A percentile compares a stretch with the other conserved stretches of the same genome.
These are phyloP conservation scores for Oehlia diaphana DNA, from an alignment of 192 early-diverging fungal genomes.

Conservation along the genomic window DNA sequence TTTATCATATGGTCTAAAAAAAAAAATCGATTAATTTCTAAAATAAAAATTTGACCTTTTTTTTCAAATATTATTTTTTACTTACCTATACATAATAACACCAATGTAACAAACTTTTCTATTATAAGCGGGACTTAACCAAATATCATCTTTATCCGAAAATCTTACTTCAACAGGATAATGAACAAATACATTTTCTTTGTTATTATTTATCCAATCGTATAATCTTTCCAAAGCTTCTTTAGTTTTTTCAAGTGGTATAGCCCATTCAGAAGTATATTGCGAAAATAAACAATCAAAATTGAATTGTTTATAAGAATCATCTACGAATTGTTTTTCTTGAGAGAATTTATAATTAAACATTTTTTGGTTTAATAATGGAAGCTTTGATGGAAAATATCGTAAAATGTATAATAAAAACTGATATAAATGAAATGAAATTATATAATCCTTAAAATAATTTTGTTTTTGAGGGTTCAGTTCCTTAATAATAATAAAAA, in stretches of 20 bases:
- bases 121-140: slow-evolving; percentile 69
- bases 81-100: slow-evolving; percentile 68
- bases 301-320: slow-evolving; percentile 66
- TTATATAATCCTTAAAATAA: slow-evolving; percentile 31
- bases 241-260: slow-evolving; percentile 57
- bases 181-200: slow-evolving; percentile 47
- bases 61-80: no score
- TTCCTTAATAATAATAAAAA: not conserved
- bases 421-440: slow-evolving; percentile 55
- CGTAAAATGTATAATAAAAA: slow-evolving; percentile 58
- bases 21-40: not conserved
- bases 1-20: slow-evolving; percentile 61
- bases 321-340: slow-evolving; percentile 53
- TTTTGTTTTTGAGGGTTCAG: not conserved
- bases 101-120: slow-evolving; percentile 73
- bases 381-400: slow-evolving; percentile 48
- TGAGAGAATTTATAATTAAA: slow-evolving; percentile 54
- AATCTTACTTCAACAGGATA: slow-evolving; percentile 76
- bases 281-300: slow-evolving; percentile 72
- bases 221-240: slow-evolving; percentile 57
- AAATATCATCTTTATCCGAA: slow-evolving; percentile 63
- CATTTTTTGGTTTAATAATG: slow-evolving; percentile 51
- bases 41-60: not conserved
- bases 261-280: slow-evolving; percentile 78
- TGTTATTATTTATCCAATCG: slow-evolving; percentile 50